Base-by-base conservation (phyloP, 176 grass and related monocot species). In the Bothriochloa decipiens region DNA sequence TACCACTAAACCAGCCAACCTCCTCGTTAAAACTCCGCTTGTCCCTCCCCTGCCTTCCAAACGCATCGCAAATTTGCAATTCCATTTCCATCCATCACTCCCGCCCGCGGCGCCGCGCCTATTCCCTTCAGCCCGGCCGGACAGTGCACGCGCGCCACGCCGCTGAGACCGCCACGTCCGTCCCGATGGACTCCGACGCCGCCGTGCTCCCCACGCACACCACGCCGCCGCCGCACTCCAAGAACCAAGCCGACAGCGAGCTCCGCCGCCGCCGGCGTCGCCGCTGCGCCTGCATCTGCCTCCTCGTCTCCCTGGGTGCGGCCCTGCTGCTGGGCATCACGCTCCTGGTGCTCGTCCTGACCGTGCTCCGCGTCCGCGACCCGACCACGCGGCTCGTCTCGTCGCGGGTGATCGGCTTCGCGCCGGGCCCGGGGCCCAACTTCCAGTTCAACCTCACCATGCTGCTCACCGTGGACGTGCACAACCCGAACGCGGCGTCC, bases 401-500 rank as follows among this genome's bases (percentile, higher is more conserved):
- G 13, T 65, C 83, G 7, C 28, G 76, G 20, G 25, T 98, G 29
- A 25, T 65, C 43, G 91, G 90, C 10, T 50, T 91, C 23, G 23
- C 65, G 1, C 94, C 81, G 2, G 76, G 49, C 20, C 68, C 91
- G 4, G 11, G 74, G 3, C 0, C 77, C 0, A 15, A 13, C 11
- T 29, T 92, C 47, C 32, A 86, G 75, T 73, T 94, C 61, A 97
- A 97, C 84, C 62, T 93, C 27, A 95, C 95, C 20, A 46, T 97
- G 50, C 75, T 86, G 27, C 81, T 97, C 63, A 52, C 84, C 13
- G 91, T 89, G 25, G 65, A 18, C 52, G 85, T 95, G 42, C 72
- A 85, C 82, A 97, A 97, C 88, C 95, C 91, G 14, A 97, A 97
- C 81, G 65, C 26, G 74, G 91, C 92, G 8, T 69, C 89, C 70